Evolutionary conservation across 2,329 filamentous ascomycete species (phyloP), one percentile per base, ranked within the genome.

Genomic region (Pestalotiopsis sp.): DNA sequence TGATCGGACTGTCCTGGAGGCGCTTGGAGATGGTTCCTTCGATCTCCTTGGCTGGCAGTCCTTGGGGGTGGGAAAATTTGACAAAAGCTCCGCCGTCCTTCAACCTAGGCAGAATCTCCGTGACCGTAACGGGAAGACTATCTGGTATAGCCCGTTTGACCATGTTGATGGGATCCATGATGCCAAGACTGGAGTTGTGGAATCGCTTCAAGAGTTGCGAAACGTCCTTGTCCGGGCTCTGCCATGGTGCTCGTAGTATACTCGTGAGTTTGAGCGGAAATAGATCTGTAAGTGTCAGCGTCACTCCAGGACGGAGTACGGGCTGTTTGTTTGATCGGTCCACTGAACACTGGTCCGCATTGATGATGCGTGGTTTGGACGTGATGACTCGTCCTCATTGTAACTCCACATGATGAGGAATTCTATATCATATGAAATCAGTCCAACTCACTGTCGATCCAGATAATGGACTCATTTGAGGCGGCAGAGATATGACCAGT

Each of bases 51-150:
- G 85, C 78, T 11, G 81, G 78, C 4, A 84, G 76, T 11, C 79
- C 78, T 20, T 82, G 74, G 0, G 68, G 83, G 74, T 69, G 78
- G 36, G 66, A 65, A 62, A 77, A 75, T 58, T 78, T 98, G 78
- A 98, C 91, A 78, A 97, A 98, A 0, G 93, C 94, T 13, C 96
- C 96, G 17, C 96, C 96, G 77, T 99, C 96, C 75, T 97, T 95
- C 36, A 97, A 84, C 3, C 94, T 88, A 0, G 95, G 94, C 20
- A 98, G 80, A 17, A 98, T 91, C 75, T 97, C 92, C 3, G 90
- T 93, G 61, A 97, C 89, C 69, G 91, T 90, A 62, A 97, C 83
- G 1, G 88, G 84, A 1, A 91, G 75, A 11, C 85, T 85, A 4
- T 83, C 78, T 1, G 92, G 92, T 27, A 93, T 88, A 0, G 90